Evolutionary conservation across 768 basidiomycete genomes (phyloP).

Genomic region (Mycena chlorophos): DNA sequence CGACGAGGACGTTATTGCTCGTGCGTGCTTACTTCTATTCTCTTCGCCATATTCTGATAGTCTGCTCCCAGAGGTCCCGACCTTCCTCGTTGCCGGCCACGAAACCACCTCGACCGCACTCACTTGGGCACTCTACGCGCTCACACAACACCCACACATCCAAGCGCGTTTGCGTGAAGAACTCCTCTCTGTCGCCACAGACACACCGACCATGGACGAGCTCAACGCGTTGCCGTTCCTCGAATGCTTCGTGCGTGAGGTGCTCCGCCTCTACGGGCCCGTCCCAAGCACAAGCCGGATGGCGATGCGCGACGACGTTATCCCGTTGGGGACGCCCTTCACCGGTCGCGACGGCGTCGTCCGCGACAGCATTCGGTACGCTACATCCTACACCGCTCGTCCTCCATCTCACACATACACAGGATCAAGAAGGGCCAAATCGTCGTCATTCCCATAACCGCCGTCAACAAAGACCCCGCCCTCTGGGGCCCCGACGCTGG

Average conservation of each 20-base stretch:
- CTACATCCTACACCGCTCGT: not conserved
- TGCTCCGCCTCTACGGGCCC: conserved; percentile 4
- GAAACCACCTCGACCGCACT: conserved; percentile 23
- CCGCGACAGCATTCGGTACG: conserved; percentile 25
- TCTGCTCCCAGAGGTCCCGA: conserved; percentile 34
- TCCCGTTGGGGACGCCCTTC: conserved; percentile 35
- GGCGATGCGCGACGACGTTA: conserved; percentile 34
- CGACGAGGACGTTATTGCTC: conserved; percentile 41
- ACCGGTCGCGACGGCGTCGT: conserved; percentile 30
- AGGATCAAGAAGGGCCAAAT: conserved; percentile 27
- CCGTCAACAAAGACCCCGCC: conserved; percentile 23
- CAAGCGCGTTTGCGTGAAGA: conserved; percentile 49
- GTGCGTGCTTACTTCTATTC: not conserved
- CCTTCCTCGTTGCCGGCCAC: conserved; percentile 42
- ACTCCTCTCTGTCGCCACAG: conserved; percentile 43
- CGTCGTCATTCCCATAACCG: conserved; percentile 31
- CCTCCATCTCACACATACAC: not conserved
- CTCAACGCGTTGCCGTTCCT: conserved; percentile 67
- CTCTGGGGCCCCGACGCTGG: conserved; percentile 31
- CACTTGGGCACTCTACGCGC: conserved; percentile 46
- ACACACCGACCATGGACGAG: conserved; percentile 67
- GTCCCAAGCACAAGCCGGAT: conserved; percentile 18
- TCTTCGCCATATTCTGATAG: too few species aligned
- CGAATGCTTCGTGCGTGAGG: conserved; percentile 35
- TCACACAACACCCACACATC: conserved; percentile 37